Base-by-base conservation (phyloP, 2,329 filamentous ascomycete species). In the Botrytis squamosa region DNA sequence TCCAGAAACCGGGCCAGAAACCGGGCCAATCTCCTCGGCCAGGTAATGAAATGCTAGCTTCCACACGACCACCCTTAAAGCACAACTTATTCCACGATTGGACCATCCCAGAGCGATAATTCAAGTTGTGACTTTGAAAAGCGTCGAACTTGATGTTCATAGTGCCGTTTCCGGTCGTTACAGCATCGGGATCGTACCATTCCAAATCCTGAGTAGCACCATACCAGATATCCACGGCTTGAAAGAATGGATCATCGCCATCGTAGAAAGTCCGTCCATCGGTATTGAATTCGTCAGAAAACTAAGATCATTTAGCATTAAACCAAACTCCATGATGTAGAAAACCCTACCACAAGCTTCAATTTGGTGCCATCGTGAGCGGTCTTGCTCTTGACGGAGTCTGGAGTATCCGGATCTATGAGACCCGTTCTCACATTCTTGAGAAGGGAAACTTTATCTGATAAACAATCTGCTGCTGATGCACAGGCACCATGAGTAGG, bases 1-100 rank as follows among this genome's bases (percentile, higher is more conserved):
- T 86, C 91, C 91, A 93, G 81, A 92, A 91, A 81, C 91, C 91
- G 60, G 91, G 91, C 91, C 91, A 93, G 82, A 93, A 91, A 73
- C 91, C 91, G 72, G 88, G 86, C 22, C 89, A 86, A 76, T 92
- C 89, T 64, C 91, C 91, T 65, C 85, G 83, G 25, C 91, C 91
- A 22, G 91, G 91, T 9, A 93, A 84, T 6, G 91, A 93, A 70
- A 93, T 89, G 78, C 89, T 91, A 33, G 90, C 90, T 82, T 93
- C 91, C 22, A 93, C 80, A 66, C 90, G 87, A 5, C 91, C 91
- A 46, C 90, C 90, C 75, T 91, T 92, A 83, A 92, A 93, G 81
- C 91, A 92, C 72, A 93, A 80, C 80, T 92, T 88, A 81, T 93
- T 93, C 91, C 91, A 93, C 18, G 89, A 91, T 78, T 93, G 90